These are phyloP conservation scores for Pichia sp. DNA, from an alignment of 1,139 yeast species.

Conservation along the genomic window DNA sequence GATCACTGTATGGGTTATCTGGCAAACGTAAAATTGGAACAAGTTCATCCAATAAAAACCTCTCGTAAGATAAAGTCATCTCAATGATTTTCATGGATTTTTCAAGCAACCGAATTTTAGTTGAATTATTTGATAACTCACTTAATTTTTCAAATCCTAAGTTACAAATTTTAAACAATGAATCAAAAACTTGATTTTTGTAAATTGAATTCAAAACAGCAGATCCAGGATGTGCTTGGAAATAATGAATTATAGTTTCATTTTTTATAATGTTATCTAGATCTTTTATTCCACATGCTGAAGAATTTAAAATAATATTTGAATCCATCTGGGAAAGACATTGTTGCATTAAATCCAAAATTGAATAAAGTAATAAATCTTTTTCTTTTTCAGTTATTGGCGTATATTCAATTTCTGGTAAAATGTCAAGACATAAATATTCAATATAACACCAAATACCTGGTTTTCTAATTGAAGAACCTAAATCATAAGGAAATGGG, in stretches of 20 bases:
- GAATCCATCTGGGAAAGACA: constrained; percentile 62
- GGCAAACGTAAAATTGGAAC: constrained; percentile 35
- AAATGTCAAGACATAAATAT: constrained; percentile 59
- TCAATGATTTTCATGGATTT: constrained; percentile 41
- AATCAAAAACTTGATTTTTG: constrained; percentile 49
- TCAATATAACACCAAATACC: constrained; percentile 84
- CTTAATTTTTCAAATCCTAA: constrained; percentile 51
- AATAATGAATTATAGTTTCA: constrained; percentile 32
- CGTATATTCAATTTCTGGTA: constrained; percentile 40
- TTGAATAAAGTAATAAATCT: constrained; percentile 44
- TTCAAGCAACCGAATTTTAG: constrained; percentile 32
- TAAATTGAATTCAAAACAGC: constrained; percentile 58
- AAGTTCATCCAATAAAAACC: constrained; percentile 43
- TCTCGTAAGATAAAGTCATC: constrained; percentile 48
- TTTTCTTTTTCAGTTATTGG: constrained; percentile 34
- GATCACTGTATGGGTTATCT: constrained; percentile 36
- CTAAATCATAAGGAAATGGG: constrained; percentile 63
- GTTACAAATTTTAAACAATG: constrained; percentile 49
- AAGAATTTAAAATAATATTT: constrained; percentile 45
- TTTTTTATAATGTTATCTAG: constrained; percentile 45
- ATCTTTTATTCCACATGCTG: constrained; percentile 42
- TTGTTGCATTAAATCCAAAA: constrained; percentile 46
- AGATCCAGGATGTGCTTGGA: constrained; percentile 63
- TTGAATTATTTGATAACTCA: constrained; percentile 34
- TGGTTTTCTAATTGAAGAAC: constrained; percentile 50